Percentiles rank a stretch among this genome's conserved stretches.
These are phyloP conservation scores for Trichophyton rubrum DNA, from an alignment of 2,329 filamentous ascomycete species.

Conservation along the genomic window DNA sequence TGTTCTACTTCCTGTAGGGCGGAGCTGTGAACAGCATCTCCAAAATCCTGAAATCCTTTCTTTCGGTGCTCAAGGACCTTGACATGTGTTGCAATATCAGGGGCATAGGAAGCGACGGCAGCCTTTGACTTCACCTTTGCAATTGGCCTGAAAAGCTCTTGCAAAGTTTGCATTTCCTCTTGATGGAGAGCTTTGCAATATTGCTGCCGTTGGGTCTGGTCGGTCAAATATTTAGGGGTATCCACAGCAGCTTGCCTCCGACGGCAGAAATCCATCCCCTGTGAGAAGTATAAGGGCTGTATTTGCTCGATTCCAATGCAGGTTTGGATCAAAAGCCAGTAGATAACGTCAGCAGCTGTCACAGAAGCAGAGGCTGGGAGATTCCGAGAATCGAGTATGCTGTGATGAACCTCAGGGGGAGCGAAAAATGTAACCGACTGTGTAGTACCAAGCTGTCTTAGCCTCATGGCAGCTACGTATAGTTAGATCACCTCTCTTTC, in stretches of 20 bases:
- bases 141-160: constrained; percentile 40
- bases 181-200: constrained; percentile 39
- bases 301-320: constrained; percentile 49
- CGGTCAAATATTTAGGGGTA: constrained; percentile 31
- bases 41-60: constrained; percentile 32
- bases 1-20: constrained; percentile 47
- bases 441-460: constrained; percentile 46
- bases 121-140: constrained; percentile 16
- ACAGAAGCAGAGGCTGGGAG: constrained; percentile 21
- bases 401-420: constrained; percentile 50
- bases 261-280: constrained; percentile 49
- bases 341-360: constrained; percentile 42
- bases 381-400: constrained; percentile 40
- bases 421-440: constrained; percentile 45
- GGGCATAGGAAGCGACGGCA: constrained; percentile 7
- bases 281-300: constrained; percentile 45
- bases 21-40: constrained; percentile 35
- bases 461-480: constrained; percentile 48
- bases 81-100: constrained; percentile 21
- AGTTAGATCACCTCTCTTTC: neutral
- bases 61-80: constrained; percentile 25
- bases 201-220: constrained; percentile 22
- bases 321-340: constrained; percentile 53
- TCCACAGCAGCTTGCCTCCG: constrained; percentile 39
- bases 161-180: constrained; percentile 45